Conservation (phyloP, 2,329 filamentous ascomycete species). For the Pseudogymnoascus sp. region DNA sequence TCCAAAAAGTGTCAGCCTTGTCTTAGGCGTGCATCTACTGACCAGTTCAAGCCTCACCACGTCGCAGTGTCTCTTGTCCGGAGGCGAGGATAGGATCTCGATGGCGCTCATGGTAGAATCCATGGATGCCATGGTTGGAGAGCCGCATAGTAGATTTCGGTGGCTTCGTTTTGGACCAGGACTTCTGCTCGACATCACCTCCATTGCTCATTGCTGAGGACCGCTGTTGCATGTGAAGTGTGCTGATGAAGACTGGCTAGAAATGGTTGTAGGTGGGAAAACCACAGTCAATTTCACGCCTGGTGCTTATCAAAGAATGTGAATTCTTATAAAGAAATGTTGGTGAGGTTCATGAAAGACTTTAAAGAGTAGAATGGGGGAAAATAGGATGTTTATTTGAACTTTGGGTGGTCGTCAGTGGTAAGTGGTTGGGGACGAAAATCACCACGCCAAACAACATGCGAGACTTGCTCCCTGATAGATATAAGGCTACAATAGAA, state of each 20-base stretch:
- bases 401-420: background rate
- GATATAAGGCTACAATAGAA: background rate
- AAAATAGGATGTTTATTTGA: background rate
- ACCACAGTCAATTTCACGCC: background rate
- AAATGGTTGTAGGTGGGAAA: background rate
- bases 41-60: background rate
- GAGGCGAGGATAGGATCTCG: background rate
- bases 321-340: background rate
- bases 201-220: background rate
- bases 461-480: background rate
- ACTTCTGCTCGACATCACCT: background rate
- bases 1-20: slow-evolving; percentile 10
- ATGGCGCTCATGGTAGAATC: background rate
- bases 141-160: background rate
- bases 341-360: background rate
- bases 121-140: background rate
- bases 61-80: background rate
- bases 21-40: background rate
- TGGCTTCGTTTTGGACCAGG: background rate
- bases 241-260: background rate
- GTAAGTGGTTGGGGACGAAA: background rate
- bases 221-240: background rate
- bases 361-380: background rate
- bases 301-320: background rate
- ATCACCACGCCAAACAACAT: background rate